Base-by-base conservation (phyloP, 495 filamentous ascomycete species). In the Darksidea phi region DNA sequence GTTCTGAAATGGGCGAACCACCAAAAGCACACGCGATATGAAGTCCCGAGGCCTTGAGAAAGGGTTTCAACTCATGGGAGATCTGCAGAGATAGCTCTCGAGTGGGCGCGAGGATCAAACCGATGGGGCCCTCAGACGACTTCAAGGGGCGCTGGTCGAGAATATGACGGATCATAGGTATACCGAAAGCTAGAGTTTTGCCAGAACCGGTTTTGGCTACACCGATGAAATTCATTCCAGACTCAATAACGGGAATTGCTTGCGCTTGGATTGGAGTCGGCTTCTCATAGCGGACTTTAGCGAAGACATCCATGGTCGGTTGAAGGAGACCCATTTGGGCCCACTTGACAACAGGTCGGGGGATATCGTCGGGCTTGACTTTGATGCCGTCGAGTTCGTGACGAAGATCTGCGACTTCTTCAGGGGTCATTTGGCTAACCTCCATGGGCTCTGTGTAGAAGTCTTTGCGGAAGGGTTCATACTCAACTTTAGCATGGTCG, bases 201-300 rank as follows among this genome's bases (percentile, higher is more conserved):
- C 95, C 95, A n/a, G 95, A 97, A 2, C 95, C 95, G 18, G 95
- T 99, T 73, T 97, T 97, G 2, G 95, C 95, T 42, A 97, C 89
- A 65, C 93, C 94, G 61, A 97, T 95, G 13, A 97, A 87, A 77
- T 99, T 93, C 66, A 91, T 86, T 15, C 95, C 95, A 36, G 93
- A 94, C 90, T 96, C 96, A 62, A 96, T 91, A 7, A 90, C 85
- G 10, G 95, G 95, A 66, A 97, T 86, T 1, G 95, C 94, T 70
- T 99, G 95, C 59, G 90, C 82, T 75, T 99, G 95, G 62, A 99
- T 96, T 8, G 94, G 84, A 11, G 95, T 96, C 12, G 94, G 90
- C 64, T 80, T 87, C 37, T 95, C 88, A 70, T 86, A 99, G n/a
- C 88, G 88, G 10, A 97, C 80, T 24, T 80, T 83, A 20, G 86